Percentiles rank a stretch among this genome's conserved stretches.
phyloP scores from a whole-genome alignment of 345 rosid genomes.

The Sisymbrium altissimum region DNA sequence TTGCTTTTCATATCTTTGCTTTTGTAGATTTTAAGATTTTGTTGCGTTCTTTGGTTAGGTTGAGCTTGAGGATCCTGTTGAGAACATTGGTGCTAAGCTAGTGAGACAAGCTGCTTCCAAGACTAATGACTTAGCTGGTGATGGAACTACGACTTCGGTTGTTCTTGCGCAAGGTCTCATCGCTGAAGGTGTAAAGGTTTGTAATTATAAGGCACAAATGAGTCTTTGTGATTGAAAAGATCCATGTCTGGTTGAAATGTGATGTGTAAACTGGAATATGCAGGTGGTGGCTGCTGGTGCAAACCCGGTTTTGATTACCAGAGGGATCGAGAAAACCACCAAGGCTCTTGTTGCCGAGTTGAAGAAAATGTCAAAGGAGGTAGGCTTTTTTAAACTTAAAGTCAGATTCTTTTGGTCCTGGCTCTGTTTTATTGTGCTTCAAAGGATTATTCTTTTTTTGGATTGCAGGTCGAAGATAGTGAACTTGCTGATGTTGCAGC shows the following conservation, averaged over 20 bases:
- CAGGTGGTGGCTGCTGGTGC: constrained; percentile 98
- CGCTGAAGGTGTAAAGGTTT: constrained; percentile 93
- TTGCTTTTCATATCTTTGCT: not conserved
- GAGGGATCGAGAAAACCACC: constrained; percentile 87
- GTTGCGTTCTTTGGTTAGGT: constrained; percentile 42
- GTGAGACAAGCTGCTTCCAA: constrained; percentile 98
- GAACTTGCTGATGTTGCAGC: constrained; percentile 97
- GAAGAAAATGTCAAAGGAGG: constrained; percentile 80
- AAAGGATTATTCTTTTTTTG: not conserved
- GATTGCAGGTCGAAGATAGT: constrained; percentile 78
- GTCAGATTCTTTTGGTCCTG: not conserved
- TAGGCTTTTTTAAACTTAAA: not conserved
- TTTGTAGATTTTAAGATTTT: not conserved
- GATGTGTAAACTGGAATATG: not conserved
- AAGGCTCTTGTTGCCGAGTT: constrained; percentile 78
- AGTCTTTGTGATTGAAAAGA: not conserved
- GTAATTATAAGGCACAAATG: constrained; percentile 2
- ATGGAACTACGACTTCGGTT: constrained; percentile 96
- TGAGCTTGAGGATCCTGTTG: constrained; percentile 96
- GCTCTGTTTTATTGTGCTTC: not conserved
- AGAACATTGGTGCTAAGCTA: constrained; percentile 92
- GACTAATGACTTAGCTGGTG: constrained; percentile 96
- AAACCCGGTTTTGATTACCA: constrained; percentile 79
- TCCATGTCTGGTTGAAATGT: not conserved
- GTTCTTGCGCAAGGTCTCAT: constrained; percentile 98